Evolutionary conservation across 23 red algal species (phyloP), one percentile per base, ranked within the genome.

Genomic region (Cyanidioschyzon merolae): DNA sequence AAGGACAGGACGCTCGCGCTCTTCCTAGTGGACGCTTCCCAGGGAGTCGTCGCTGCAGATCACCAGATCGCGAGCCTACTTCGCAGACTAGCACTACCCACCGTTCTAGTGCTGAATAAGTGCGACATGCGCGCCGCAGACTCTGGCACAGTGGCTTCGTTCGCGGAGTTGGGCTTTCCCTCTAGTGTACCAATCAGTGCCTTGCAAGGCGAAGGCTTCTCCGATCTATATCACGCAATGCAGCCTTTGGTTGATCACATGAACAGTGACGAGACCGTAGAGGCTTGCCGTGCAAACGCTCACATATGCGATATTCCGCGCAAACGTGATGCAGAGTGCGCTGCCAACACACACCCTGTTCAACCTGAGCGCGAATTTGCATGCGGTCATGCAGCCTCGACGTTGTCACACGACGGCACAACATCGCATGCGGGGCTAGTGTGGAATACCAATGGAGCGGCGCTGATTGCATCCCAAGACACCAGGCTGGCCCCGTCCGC

Each of bases 191-290:
- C 84, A 32, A 51, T 98, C 3, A 88, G 87, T 0, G 94, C 89
- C 1, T 80, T 86, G 74, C 94, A 98, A 37, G 79, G 58, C 21
- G 40, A 82, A 37, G 94, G 94, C 21, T 74, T 91, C 38, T 78
- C 83, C 30, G 94, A 98, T 50, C 75, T 98, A 7, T 96, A 96
- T 71, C 57, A 59, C 16, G 50, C 63, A 37, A 76, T 96, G 40
- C 58, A 68, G 31, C 36, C 34, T 1, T 1, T 59, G 0, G 1
- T 71, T 7, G 68, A 67, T 21, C n/a, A 7, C 15, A 67, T 68
- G 38, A 3, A 12, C 1, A 21, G 12, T 15, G 21, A 15, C 12
- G 7, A 7, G 45, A 7, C 45, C 21, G n/a, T n/a, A n/a, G n/a
- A n/a, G n/a, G n/a, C n/a, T n/a, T n/a, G n/a, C n/a, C n/a, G n/a